Base-by-base conservation (phyloP, 2,329 filamentous ascomycete genomes). In the Seiridium unicorne region DNA sequence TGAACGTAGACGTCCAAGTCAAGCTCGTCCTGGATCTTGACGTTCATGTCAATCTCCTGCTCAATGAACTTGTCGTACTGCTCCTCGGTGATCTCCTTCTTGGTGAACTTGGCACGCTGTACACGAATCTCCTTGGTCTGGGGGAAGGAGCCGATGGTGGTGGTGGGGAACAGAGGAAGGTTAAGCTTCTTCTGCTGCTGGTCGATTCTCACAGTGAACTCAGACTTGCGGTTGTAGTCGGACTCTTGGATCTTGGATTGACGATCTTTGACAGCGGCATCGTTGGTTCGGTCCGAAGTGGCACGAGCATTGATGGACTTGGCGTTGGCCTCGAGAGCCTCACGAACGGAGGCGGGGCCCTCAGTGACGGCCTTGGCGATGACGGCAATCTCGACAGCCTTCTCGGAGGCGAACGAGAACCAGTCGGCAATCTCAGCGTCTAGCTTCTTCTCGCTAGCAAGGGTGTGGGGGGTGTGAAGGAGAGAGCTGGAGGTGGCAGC, bases 41-140 rank as follows among this genome's bases (percentile, higher is more conserved):
- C 87, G 75, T 94, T 92, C 65, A 96, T 89, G 73, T 92, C 84
- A 72, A 99, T 99, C 87, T 99, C 95, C 85, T 96, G 91, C 87
- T 98, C 92, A 71, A 99, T 99, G 86, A 99, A 99, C 80, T 92
- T 91, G 84, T 99, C 95, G 80, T 99, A 99, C 83, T 98, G 83
- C 74, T 89, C 85, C 70, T 89, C 84, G 56, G 89, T 93, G 79
- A 99, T 98, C 80, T 98, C 93, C 75, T 90, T 91, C 89, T 99
- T 99, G 85, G 93, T 96, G 84, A 97, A 92, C 86, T 95, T 97
- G 88, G 95, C 96, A 74, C 95, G 91, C 82, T 93, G 89, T 72
- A 96, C 82, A 82, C 95, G 93, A 82, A 99, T 99, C 80, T 98
- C 92, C 86, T 94, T 93, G 78, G 95, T 99, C 86, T 99, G 95